These are phyloP conservation scores for Agrocybe pediades DNA, from an alignment of 768 basidiomycete genomes.

Conservation along the genomic window DNA sequence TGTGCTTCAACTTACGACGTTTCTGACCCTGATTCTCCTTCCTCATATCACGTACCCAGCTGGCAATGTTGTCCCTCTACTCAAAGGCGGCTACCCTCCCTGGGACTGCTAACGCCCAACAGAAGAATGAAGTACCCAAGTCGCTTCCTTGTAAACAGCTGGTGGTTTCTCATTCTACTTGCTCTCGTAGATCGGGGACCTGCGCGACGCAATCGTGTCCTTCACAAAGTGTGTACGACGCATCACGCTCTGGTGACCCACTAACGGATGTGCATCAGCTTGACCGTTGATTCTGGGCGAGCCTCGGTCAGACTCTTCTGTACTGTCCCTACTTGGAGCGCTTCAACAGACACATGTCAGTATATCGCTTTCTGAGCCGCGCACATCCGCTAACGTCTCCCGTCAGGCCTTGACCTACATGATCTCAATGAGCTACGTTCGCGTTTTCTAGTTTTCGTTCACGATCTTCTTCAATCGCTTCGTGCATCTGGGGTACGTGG, in stretches of 20 bases:
- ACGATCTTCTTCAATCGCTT: slow-evolving; percentile 61
- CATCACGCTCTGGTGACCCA: background rate
- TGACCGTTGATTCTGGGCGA: slow-evolving; percentile 48
- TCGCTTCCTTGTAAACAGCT: background rate
- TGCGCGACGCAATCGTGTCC: slow-evolving; percentile 58
- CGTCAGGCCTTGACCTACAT: slow-evolving; percentile 61
- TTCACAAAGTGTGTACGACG: slow-evolving; percentile 52
- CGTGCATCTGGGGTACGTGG: slow-evolving; percentile 59
- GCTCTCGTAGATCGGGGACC: slow-evolving; percentile 44
- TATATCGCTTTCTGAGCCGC: background rate
- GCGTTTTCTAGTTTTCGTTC: slow-evolving; percentile 63
- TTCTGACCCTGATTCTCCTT: slow-evolving; percentile 7
- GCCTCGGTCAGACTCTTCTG: slow-evolving; percentile 59
- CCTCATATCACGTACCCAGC: background rate
- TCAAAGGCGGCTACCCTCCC: slow-evolving; percentile 6
- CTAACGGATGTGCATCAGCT: slow-evolving; percentile 30
- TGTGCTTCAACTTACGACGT: slow-evolving; percentile 23
- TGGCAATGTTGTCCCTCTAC: slow-evolving; percentile 11
- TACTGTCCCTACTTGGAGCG: slow-evolving; percentile 67
- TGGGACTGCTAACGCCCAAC: slow-evolving; percentile 3
- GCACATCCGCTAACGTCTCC: background rate
- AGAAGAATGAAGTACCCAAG: slow-evolving; percentile 8
- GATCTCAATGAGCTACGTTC: slow-evolving; percentile 69
- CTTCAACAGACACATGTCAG: slow-evolving; percentile 61
- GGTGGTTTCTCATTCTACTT: background rate